phyloP scores from a whole-genome alignment of 352 stramenopile genomes.

The Phytophthora sojae region DNA sequence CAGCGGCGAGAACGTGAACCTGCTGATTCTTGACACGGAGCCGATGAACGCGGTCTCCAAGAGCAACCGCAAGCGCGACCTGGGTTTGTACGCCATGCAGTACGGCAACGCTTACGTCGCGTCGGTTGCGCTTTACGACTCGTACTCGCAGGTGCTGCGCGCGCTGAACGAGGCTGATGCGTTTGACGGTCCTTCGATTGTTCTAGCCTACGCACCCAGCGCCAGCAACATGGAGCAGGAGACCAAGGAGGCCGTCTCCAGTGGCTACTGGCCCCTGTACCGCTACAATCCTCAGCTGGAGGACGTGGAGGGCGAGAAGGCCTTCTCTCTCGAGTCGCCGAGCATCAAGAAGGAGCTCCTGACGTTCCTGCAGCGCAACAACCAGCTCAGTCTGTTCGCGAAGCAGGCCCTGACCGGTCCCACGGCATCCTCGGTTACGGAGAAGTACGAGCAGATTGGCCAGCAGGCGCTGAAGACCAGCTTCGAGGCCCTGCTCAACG shows the following conservation, averaged over 20 bases:
- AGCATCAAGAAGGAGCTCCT: slow-evolving; percentile 93
- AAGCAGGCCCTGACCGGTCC: slow-evolving; percentile 69
- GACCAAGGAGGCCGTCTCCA: slow-evolving; percentile 86
- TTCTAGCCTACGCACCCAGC: slow-evolving; percentile 90
- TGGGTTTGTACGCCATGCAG: slow-evolving; percentile 94
- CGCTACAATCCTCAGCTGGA: slow-evolving; percentile 90
- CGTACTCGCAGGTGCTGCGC: slow-evolving; percentile 86
- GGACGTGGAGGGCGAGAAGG: slow-evolving; percentile 83
- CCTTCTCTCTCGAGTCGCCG: slow-evolving; percentile 91
- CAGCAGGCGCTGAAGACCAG: slow-evolving; percentile 87
- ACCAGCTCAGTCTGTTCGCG: slow-evolving; percentile 91
- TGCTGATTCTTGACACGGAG: slow-evolving; percentile 82
- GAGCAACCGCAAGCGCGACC: slow-evolving; percentile 90
- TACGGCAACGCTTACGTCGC: slow-evolving; percentile 95
- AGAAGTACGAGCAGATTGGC: slow-evolving; percentile 82
- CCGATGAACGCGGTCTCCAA: slow-evolving; percentile 68
- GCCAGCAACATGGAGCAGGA: slow-evolving; percentile 90
- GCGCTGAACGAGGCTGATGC: slow-evolving; percentile 92
- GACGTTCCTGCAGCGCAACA: slow-evolving; percentile 90
- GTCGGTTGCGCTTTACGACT: slow-evolving; percentile 91
- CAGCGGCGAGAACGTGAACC: slow-evolving; percentile 80
- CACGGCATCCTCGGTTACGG: slow-evolving; percentile 48
- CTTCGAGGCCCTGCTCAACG: slow-evolving; percentile 78
- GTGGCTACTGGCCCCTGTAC: slow-evolving; percentile 93
- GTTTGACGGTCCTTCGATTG: slow-evolving; percentile 91